Conservation (phyloP, 768 basidiomycete genomes). For the Coprinopsis marcescibilis region DNA sequence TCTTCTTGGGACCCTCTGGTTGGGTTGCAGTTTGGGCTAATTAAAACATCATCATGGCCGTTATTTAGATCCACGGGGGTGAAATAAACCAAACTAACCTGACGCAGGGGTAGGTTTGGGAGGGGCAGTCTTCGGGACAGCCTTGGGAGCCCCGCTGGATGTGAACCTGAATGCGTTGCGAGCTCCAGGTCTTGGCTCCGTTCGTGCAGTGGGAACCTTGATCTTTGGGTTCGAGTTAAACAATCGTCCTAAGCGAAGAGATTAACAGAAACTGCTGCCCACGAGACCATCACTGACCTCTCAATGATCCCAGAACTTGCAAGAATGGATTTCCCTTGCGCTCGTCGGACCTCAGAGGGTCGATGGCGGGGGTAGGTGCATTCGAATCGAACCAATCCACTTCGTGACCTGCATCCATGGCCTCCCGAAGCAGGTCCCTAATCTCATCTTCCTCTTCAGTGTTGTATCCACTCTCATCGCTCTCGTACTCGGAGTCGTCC, state of each 20-base stretch:
- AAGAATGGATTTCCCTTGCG: slow-evolving; percentile 73
- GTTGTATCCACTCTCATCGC: slow-evolving; percentile 40
- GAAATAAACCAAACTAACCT: not conserved
- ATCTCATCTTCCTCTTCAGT: slow-evolving; percentile 66
- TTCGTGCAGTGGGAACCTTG: slow-evolving; percentile 23
- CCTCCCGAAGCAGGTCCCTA: slow-evolving; percentile 56
- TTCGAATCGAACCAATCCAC: slow-evolving; percentile 50
- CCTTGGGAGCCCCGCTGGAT: slow-evolving; percentile 22
- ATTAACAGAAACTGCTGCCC: slow-evolving; percentile 1
- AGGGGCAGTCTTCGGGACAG: slow-evolving; percentile 19
- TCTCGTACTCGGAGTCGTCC: slow-evolving; percentile 25
- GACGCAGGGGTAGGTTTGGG: slow-evolving; percentile 17
- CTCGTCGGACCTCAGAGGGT: slow-evolving; percentile 44
- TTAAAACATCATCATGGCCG: not conserved
- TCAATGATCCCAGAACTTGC: slow-evolving; percentile 65
- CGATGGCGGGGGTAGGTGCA: slow-evolving; percentile 28
- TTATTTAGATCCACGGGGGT: too few species aligned
- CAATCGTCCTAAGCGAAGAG: slow-evolving; percentile 49
- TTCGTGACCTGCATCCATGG: slow-evolving; percentile 63
- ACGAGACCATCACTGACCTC: slow-evolving; percentile 41
- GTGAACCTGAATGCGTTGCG: slow-evolving; percentile 24
- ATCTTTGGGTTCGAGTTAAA: slow-evolving; percentile 42
- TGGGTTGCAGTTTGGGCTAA: slow-evolving; percentile 5
- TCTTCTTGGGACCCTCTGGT: slow-evolving; percentile 30
- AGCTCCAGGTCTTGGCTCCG: slow-evolving; percentile 22